phyloP scores from a whole-genome alignment of 2,329 filamentous ascomycete species.

The Metarhizium rileyi region DNA sequence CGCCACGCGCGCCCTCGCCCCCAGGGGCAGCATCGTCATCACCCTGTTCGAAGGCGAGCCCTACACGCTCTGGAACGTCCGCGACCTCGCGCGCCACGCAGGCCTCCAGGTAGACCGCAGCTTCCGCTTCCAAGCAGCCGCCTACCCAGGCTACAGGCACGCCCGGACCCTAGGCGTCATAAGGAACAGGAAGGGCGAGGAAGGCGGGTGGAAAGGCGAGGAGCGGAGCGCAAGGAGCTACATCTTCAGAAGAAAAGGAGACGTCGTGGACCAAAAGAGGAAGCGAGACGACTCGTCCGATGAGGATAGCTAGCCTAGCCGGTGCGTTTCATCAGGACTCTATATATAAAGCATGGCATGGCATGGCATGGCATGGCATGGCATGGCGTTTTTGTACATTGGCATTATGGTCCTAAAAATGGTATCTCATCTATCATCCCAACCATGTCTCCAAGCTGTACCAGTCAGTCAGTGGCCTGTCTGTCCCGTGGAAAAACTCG shows the following conservation, averaged over 20 bases:
- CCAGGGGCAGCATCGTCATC: slow-evolving; percentile 59
- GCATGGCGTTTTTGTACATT: background rate
- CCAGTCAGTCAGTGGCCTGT: background rate
- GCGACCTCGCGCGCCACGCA: slow-evolving; percentile 71
- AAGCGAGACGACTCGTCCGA: slow-evolving; percentile 23
- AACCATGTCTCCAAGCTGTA: background rate
- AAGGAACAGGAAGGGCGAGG: slow-evolving; percentile 35
- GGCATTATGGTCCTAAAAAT: background rate
- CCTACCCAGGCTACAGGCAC: slow-evolving; percentile 67
- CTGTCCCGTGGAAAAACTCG: background rate
- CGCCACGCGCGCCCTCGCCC: slow-evolving; percentile 29
- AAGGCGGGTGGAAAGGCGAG: slow-evolving; percentile 33
- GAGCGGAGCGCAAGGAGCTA: slow-evolving; percentile 44
- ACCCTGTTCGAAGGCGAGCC: slow-evolving; percentile 90
- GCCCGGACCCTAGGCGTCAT: slow-evolving; percentile 62
- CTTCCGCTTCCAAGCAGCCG: slow-evolving; percentile 55
- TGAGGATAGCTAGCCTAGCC: slow-evolving; percentile 20
- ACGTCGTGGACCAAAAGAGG: slow-evolving; percentile 23
- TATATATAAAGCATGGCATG: background rate
- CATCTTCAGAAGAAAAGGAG: slow-evolving; percentile 51
- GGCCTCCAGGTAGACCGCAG: slow-evolving; percentile 61
- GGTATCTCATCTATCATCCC: background rate
- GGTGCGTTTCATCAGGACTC: no score
- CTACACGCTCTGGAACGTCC: slow-evolving; percentile 92
- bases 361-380: background rate